These are phyloP conservation scores for Neofusicoccum kwambonambiense DNA, from an alignment of 2,329 filamentous ascomycete species.

Conservation along the genomic window DNA sequence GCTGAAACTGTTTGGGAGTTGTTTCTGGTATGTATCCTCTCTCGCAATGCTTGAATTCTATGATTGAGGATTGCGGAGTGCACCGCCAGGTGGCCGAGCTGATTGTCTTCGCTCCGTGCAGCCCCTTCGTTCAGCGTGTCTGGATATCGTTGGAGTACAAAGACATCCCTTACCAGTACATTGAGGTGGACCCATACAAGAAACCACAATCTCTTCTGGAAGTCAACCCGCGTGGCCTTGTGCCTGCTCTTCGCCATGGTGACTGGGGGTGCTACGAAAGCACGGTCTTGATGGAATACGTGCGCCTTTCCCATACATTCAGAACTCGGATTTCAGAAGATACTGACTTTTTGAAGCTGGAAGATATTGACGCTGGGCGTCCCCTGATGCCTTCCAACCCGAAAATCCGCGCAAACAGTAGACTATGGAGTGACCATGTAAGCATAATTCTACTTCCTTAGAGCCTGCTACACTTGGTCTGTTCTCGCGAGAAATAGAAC, in stretches of 20 bases:
- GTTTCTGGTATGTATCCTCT: slow-evolving; percentile 66
- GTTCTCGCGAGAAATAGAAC: no score
- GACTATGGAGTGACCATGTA: slow-evolving; percentile 79
- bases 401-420: slow-evolving; percentile 68
- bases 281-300: slow-evolving; percentile 81
- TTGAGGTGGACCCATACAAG: slow-evolving; percentile 78
- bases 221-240: slow-evolving; percentile 71
- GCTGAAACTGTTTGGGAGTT: slow-evolving; percentile 77
- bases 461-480: no score
- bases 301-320: slow-evolving; percentile 31
- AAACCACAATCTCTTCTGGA: slow-evolving; percentile 70
- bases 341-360: slow-evolving; percentile 54
- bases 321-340: no score
- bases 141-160: slow-evolving; percentile 88
- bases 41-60: no score
- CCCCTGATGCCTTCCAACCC: slow-evolving; percentile 65
- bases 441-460: neutral
- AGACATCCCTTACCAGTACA: slow-evolving; percentile 76
- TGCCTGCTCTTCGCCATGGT: slow-evolving; percentile 74
- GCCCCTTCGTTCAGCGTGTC: slow-evolving; percentile 81
- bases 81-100: neutral
- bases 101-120: slow-evolving; percentile 30
- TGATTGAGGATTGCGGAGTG: no score
- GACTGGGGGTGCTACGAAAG: slow-evolving; percentile 84
- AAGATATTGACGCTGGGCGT: slow-evolving; percentile 64